Evolutionary conservation across 768 basidiomycete species (phyloP), one percentile per base, ranked within the genome.

Genomic region (Cyathus striatus): DNA sequence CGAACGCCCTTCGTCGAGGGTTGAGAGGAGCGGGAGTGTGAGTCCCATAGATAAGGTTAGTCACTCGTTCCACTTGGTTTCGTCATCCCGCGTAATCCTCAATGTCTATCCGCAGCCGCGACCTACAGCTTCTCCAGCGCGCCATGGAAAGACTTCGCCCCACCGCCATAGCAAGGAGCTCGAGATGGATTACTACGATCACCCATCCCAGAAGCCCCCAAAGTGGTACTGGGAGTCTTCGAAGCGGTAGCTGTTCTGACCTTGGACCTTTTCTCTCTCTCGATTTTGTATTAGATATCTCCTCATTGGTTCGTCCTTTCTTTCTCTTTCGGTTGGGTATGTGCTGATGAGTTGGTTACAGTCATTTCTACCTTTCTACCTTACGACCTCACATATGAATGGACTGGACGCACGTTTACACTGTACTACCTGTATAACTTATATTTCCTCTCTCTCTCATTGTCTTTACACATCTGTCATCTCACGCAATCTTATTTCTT

Each of bases 151-250:
- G 10, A 36, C 17, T 18, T 10, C 35, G 20, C 35, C 17, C 10
- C 10, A 36, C 17, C 10, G 20, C 9, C 9, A 36, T 18, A 18
- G 7, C 35, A 18, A 9, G 12, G 35, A 36, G 9, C n/a, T 30
- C 27, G 27, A 30, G n/a, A 30, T n/a, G 27, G 27, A 30, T 30
- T 42, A 13, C 16, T 34, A 9, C 27, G 9, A 42, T n/a, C 13
- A 35, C 42, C 16, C 13, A n/a, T 6, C 32, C 6, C 21, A 24
- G 10, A 35, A 43, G 17, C 42, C 42, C 6, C 35, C 36, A 32
- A 7, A 26, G 40, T 41, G 32, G n/a, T 41, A 41, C 20, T 41
- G 40, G 40, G 24, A 41, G 27, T 27, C 40, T 12, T 16, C 40
- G 12, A 40, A 24, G 12, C 18, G 23, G 10, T 14, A 30, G 27